Evolutionary conservation across 768 basidiomycete species (phyloP).

Genomic region (Boletus barrowsii): DNA sequence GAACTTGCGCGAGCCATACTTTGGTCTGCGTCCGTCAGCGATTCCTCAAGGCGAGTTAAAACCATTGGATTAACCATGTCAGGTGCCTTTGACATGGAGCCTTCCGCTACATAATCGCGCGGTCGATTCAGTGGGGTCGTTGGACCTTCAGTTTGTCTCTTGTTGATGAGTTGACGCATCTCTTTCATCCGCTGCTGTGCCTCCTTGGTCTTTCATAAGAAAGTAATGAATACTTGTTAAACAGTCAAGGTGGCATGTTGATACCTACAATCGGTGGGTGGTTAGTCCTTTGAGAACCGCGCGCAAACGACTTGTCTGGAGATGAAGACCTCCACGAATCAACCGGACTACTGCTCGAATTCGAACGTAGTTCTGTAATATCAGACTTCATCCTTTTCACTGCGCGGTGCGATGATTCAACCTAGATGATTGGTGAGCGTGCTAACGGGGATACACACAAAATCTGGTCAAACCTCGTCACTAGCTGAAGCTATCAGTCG

Average conservation of each 20-base stretch:
- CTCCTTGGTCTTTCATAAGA: slow-evolving; percentile 59
- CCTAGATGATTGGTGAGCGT: slow-evolving; percentile 37
- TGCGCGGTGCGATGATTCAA: slow-evolving; percentile 65
- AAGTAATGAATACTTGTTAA: slow-evolving; percentile 4
- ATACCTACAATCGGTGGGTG: slow-evolving; percentile 42
- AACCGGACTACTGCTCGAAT: slow-evolving; percentile 21
- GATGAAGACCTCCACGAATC: slow-evolving; percentile 49
- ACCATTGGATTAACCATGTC: slow-evolving; percentile 13
- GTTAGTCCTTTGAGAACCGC: slow-evolving; percentile 43
- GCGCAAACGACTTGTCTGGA: slow-evolving; percentile 50
- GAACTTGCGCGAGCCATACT: slow-evolving; percentile 49
- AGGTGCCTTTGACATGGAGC: slow-evolving; percentile 9
- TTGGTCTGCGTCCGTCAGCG: slow-evolving; percentile 57
- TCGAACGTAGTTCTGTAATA: slow-evolving; percentile 41
- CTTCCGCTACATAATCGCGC: slow-evolving; percentile 33
- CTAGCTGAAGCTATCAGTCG: slow-evolving; percentile 52
- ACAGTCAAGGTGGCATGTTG: slow-evolving; percentile 2
- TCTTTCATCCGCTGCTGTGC: slow-evolving; percentile 80
- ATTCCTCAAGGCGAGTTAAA: slow-evolving; percentile 41
- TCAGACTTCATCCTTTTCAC: slow-evolving; percentile 78
- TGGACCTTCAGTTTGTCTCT: slow-evolving; percentile 48
- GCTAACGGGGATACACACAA: neutral
- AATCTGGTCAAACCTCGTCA: slow-evolving; percentile 52
- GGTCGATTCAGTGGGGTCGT: slow-evolving; percentile 47
- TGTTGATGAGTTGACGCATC: slow-evolving; percentile 72